phyloP scores from a whole-genome alignment of 345 rosid species.

The Citrus medica region DNA sequence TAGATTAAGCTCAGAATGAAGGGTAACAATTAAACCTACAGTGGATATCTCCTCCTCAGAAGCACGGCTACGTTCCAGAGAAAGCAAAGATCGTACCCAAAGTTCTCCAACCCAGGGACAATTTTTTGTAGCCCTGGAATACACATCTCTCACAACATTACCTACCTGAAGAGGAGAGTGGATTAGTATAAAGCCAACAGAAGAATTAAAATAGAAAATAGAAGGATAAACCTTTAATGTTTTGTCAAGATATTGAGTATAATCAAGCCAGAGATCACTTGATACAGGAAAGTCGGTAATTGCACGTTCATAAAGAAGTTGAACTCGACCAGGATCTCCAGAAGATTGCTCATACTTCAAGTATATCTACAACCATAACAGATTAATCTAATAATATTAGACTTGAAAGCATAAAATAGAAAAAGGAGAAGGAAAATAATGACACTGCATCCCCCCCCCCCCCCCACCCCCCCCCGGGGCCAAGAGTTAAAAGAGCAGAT shows the following conservation, averaged over 20 bases:
- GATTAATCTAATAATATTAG: background rate
- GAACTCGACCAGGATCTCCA: slow-evolving; percentile 86
- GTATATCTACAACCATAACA: slow-evolving; percentile 55
- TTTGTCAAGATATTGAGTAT: slow-evolving; percentile 69
- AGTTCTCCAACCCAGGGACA: slow-evolving; percentile 91
- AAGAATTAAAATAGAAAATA: background rate
- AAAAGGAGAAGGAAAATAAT: too few species aligned
- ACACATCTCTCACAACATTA: slow-evolving; percentile 58
- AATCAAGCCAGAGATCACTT: slow-evolving; percentile 85
- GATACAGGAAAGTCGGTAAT: slow-evolving; percentile 77
- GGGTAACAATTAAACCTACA: slow-evolving; percentile 44
- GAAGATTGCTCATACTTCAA: slow-evolving; percentile 73
- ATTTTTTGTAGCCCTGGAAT: slow-evolving; percentile 76
- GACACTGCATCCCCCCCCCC: too few species aligned
- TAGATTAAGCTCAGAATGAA: background rate
- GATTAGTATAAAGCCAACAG: background rate
- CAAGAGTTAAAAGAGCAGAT: background rate
- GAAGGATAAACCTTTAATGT: slow-evolving; percentile 68
- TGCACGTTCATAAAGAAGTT: slow-evolving; percentile 86
- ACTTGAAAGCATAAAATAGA: background rate
- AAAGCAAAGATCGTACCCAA: slow-evolving; percentile 70
- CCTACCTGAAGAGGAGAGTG: slow-evolving; percentile 61
- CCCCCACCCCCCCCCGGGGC: too few species aligned
- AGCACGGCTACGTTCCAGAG: slow-evolving; percentile 57
- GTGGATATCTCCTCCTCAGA: slow-evolving; percentile 61